Evolutionary conservation across 2,329 filamentous ascomycete genomes (phyloP).

Genomic region (Echinosphaeria canescens): DNA sequence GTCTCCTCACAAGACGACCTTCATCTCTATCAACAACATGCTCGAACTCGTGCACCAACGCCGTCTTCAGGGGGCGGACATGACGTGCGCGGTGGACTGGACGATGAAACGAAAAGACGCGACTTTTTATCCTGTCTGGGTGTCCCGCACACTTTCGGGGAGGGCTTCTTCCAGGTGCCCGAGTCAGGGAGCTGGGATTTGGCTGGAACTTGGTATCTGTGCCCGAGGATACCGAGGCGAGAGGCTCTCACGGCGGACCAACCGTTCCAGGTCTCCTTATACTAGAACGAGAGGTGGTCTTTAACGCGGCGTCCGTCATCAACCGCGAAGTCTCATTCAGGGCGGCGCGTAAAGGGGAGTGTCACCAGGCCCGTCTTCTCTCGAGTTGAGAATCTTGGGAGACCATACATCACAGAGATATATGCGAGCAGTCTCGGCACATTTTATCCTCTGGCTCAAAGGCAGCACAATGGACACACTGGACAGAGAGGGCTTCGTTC

Average conservation of each 20-base stretch:
- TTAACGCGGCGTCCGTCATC: no score
- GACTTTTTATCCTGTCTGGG: slow-evolving; percentile 35
- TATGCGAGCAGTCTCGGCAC: no score
- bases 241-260: slow-evolving; percentile 11
- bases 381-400: no score
- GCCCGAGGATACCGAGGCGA: slow-evolving; percentile 23
- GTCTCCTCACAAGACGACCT: no score
- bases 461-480: no score
- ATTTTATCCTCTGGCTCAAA: no score
- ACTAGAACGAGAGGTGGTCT: no score
- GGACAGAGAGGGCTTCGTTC: no score
- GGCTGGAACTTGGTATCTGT: slow-evolving; percentile 26
- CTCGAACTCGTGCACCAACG: slow-evolving; percentile 31
- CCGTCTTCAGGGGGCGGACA: slow-evolving; percentile 21
- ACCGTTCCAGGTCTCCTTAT: slow-evolving; percentile 38
- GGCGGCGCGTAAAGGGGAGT: no score
- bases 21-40: slow-evolving; percentile 28
- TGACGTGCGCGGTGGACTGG: slow-evolving; percentile 39
- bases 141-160: slow-evolving; percentile 26
- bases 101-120: slow-evolving; percentile 17
- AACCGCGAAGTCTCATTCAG: no score
- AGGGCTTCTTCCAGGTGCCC: slow-evolving; percentile 31
- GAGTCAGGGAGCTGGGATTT: slow-evolving; percentile 23
- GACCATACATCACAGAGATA: no score
- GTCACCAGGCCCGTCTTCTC: no score